Evolutionary conservation across 1,284 basidiomycete species (phyloP).

Genomic region (Earliella scabrosa): DNA sequence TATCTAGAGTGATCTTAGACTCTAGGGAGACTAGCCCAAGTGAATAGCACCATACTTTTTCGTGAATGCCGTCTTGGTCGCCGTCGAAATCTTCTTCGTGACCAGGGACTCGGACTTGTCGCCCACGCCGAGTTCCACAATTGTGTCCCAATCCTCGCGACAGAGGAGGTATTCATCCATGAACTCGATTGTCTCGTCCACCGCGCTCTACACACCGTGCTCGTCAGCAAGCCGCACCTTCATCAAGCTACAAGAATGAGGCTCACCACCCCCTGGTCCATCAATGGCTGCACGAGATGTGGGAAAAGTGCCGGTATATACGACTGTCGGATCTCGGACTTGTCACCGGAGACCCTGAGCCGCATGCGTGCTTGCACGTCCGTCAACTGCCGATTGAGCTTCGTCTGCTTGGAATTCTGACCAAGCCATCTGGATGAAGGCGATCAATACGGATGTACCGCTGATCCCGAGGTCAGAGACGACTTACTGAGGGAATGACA

Average conservation of each 20-base stretch:
- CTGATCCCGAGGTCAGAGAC: background rate
- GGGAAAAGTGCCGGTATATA: slow-evolving; percentile 89
- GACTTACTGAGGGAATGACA: slow-evolving; percentile 83
- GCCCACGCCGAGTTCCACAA: slow-evolving; percentile 92
- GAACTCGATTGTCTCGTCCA: slow-evolving; percentile 80
- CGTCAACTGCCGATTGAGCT: slow-evolving; percentile 80
- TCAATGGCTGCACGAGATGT: slow-evolving; percentile 80
- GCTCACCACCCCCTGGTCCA: slow-evolving; percentile 70
- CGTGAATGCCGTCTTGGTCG: slow-evolving; percentile 87
- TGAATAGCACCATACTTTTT: slow-evolving; percentile 60
- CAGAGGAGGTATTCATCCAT: slow-evolving; percentile 97
- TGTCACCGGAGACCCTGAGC: slow-evolving; percentile 88
- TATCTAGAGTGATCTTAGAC: slow-evolving; percentile 56
- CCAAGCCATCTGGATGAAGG: slow-evolving; percentile 83
- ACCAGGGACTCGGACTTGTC: slow-evolving; percentile 75
- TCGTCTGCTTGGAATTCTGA: slow-evolving; percentile 92
- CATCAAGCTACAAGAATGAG: background rate
- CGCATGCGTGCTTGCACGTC: slow-evolving; percentile 97
- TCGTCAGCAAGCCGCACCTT: background rate
- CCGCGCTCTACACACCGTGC: slow-evolving; percentile 58
- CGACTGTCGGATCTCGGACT: slow-evolving; percentile 86
- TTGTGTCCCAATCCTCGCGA: slow-evolving; percentile 95
- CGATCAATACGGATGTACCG: background rate
- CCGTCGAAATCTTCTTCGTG: slow-evolving; percentile 83
- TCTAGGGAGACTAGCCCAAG: background rate